These are phyloP conservation scores for Tillandsia leiboldiana DNA, from an alignment of 176 grass and related monocot species.

Conservation along the genomic window DNA sequence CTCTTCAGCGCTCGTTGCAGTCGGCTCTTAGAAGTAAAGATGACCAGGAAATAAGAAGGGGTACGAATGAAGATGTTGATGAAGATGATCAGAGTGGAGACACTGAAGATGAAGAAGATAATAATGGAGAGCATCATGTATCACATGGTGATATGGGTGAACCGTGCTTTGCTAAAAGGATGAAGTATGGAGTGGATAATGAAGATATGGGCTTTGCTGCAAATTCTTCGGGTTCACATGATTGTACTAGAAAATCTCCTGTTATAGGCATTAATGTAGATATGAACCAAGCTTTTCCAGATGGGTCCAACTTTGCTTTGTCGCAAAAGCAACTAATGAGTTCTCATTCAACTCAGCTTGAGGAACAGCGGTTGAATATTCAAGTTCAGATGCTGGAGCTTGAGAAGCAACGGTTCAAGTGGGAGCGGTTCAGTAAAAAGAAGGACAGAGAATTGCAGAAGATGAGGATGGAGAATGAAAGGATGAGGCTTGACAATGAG, in stretches of 20 bases:
- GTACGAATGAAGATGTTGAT: conserved; percentile 33
- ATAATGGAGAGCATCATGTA: conserved; percentile 41
- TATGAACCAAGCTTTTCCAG: conserved; percentile 45
- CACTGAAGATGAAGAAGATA: conserved; percentile 44
- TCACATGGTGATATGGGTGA: conserved; percentile 27
- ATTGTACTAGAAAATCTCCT: conserved; percentile 26
- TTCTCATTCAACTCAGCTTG: conserved; percentile 38
- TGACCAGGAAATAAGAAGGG: conserved; percentile 39
- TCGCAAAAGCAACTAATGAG: conserved; percentile 20
- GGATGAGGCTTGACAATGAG: conserved; percentile 47
- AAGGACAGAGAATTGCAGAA: conserved; percentile 58
- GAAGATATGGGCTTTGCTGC: conserved; percentile 31
- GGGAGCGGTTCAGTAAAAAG: conserved; percentile 39
- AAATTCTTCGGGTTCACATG: conserved; percentile 28
- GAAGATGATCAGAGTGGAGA: conserved; percentile 51
- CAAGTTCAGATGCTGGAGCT: conserved; percentile 43
- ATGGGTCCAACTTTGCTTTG: conserved; percentile 30
- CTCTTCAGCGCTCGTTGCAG: conserved; percentile 62
- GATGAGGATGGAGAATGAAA: conserved; percentile 53
- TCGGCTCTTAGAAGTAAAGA: conserved; percentile 68
- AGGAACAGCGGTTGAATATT: conserved; percentile 36
- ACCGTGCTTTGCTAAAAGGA: conserved; percentile 42
- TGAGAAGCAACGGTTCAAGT: conserved; percentile 42
- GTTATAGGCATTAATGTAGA: conserved; percentile 28
- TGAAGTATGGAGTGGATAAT: conserved; percentile 21